Base-by-base conservation (phyloP, 768 basidiomycete genomes). In the Boletellus ananas region DNA sequence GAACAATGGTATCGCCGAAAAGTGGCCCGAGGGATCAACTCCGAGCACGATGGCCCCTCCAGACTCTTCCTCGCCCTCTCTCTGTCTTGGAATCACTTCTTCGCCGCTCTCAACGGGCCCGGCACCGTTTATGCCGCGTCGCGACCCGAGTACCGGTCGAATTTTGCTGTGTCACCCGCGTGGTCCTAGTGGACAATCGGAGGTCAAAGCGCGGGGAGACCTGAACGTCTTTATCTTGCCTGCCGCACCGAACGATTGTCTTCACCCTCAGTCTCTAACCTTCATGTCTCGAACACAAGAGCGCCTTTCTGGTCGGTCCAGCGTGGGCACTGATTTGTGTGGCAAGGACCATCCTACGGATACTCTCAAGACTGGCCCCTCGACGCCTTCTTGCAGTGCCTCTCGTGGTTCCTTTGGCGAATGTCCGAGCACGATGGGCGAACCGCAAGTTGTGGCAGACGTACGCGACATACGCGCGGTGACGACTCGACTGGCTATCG, bases 61-160 rank as follows among this genome's bases (percentile, higher is more conserved):
- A 17, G 50, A 52, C 6, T 65, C 62, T 11, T 64, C 63, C 20
- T 65, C 60, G 3, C 58, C 60, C 14, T 2, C 2, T 36, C 21
- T 50, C 13, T 12, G 36, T 6, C 20, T 51, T n/a, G 39, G 34
- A 14, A 13, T 13, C 2, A 36, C 47, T 23, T 39, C 39, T 1
- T 52, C 47, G 2, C 50, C 43, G n/a, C 29, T 47, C 17, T 27
- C 29, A 39, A 41, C 42, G 27, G 35, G 34, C 16, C 35, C 10
- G 29, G 29, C 8, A 29, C 7, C 29, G 29, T 10, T 29, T 9
- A 10, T 29, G 29, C 11, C 29, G 11, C 29, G 29, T 11, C 29
- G 29, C 29, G 29, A 29, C 11, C 10, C 29, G 20, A 40, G 6
- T 34, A 38, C 43, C 44, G 49, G 39, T 42, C 59, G 8, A 43